Evolutionary conservation across 2,329 filamentous ascomycete genomes (phyloP).

Genomic region (Pseudogymnoascus sp.): DNA sequence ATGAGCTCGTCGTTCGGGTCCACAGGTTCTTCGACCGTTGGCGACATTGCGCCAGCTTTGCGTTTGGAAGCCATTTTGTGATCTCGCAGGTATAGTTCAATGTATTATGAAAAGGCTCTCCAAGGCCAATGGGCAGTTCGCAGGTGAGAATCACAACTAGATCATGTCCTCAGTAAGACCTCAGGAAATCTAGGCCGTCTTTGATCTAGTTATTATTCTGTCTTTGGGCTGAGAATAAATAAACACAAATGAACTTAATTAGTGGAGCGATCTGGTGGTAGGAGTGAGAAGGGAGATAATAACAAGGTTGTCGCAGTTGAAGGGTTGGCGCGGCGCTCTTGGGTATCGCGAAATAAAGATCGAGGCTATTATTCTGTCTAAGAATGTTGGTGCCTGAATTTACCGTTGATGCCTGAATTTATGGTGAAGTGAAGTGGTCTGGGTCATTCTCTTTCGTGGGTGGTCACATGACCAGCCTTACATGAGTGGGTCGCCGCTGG

Average conservation of each 20-base stretch:
- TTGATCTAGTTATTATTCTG: neutral
- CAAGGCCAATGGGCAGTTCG: neutral
- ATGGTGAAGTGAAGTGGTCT: too few species aligned
- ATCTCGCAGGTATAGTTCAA: neutral
- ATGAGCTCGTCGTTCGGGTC: constrained; percentile 90
- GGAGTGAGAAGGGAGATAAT: neutral
- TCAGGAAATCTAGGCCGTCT: neutral
- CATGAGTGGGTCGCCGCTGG: neutral
- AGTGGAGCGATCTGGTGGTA: neutral
- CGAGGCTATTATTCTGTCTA: neutral
- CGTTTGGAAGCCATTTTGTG: constrained; percentile 82
- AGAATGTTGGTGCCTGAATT: too few species aligned
- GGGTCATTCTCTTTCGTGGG: neutral
- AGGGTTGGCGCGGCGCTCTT: neutral
- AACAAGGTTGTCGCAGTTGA: neutral
- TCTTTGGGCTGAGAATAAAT: neutral
- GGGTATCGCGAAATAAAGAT: constrained; percentile 6
- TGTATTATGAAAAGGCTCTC: neutral
- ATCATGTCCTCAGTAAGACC: neutral
- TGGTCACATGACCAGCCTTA: neutral
- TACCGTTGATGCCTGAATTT: too few species aligned
- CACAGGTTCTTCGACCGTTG: constrained; percentile 68
- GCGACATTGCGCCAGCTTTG: constrained; percentile 68
- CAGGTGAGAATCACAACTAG: neutral
- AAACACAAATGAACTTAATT: neutral